phyloP scores from a whole-genome alignment of 352 stramenopile species.

The Hyaloperonospora arabidopsidis region DNA sequence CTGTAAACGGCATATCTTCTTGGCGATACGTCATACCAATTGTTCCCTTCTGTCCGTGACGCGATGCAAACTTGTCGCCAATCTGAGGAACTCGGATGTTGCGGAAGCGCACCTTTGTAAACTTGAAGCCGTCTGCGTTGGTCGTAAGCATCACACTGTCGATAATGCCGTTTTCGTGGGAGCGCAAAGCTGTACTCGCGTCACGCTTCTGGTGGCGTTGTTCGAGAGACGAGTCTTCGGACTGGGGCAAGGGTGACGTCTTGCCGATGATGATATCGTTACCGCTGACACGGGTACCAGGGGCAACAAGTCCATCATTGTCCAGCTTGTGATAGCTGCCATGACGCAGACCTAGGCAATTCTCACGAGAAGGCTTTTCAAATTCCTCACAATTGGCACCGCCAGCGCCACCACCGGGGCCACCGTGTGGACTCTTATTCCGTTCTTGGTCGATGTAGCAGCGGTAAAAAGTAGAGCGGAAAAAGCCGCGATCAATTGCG shows the following conservation, averaged over 20 bases:
- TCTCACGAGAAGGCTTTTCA: constrained; percentile 94
- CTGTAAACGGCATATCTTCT: constrained; percentile 99
- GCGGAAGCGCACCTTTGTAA: constrained; percentile 96
- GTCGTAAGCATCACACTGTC: constrained; percentile 99
- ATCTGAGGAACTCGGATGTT: constrained; percentile 99
- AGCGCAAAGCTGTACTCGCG: constrained; percentile 93
- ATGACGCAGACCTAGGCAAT: constrained; percentile 89
- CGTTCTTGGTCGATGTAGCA: constrained; percentile 95
- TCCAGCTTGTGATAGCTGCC: constrained; percentile 99
- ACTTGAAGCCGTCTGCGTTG: constrained; percentile 94
- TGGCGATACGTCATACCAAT: constrained; percentile 99
- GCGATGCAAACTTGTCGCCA: constrained; percentile 96
- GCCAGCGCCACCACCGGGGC: constrained; percentile 40
- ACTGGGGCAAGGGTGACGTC: constrained; percentile 87
- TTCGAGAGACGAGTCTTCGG: constrained; percentile 73
- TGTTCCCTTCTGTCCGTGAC: constrained; percentile 89
- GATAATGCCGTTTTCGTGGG: constrained; percentile 98
- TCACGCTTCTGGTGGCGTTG: constrained; percentile 94
- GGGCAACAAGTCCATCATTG: constrained; percentile 94
- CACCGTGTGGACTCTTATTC: constrained; percentile 78
- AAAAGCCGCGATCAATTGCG: constrained; percentile 98
- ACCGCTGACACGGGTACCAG: constrained; percentile 94
- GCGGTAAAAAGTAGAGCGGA: constrained; percentile 98
- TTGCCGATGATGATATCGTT: constrained; percentile 99
- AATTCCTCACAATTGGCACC: constrained; percentile 87